Conservation (phyloP, 306 rosid species). For the Trifolium repens region DNA sequence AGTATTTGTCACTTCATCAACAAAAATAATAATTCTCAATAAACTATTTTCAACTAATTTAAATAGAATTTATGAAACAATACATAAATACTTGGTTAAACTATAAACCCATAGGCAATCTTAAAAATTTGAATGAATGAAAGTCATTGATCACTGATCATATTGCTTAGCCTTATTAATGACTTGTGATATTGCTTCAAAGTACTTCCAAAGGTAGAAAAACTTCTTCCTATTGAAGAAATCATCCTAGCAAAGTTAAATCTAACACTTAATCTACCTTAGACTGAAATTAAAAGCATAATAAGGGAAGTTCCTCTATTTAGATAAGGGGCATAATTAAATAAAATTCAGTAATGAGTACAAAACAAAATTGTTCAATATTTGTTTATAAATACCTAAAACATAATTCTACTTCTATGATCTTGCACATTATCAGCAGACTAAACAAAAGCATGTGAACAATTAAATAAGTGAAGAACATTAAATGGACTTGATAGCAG, state of each 20-base stretch:
- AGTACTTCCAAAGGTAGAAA: slow-evolving; percentile 25
- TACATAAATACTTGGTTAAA: background rate
- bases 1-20: no score
- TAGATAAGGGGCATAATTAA: background rate
- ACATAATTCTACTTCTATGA: slow-evolving; percentile 8
- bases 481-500: slow-evolving; percentile 6
- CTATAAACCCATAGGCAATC: background rate
- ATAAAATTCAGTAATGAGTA: background rate
- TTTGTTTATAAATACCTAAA: slow-evolving; percentile 27
- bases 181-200: slow-evolving; percentile 39
- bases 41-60: background rate
- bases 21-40: no score
- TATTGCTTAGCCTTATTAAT: slow-evolving; percentile 1
- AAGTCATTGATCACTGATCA: background rate
- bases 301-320: background rate
- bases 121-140: background rate
- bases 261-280: slow-evolving; percentile 2
- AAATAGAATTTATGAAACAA: background rate
- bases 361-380: slow-evolving; percentile 3
- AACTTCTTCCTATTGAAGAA: slow-evolving; percentile 10
- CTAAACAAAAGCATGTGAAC: slow-evolving; percentile 24
- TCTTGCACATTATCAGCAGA: background rate
- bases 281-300: background rate
- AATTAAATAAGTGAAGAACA: background rate
- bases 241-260: slow-evolving; percentile 16